A percentile compares a stretch with the other conserved stretches of the same genome.
These are phyloP conservation scores for Alternaria solani DNA, from an alignment of 2,329 filamentous ascomycete species.

Conservation along the genomic window DNA sequence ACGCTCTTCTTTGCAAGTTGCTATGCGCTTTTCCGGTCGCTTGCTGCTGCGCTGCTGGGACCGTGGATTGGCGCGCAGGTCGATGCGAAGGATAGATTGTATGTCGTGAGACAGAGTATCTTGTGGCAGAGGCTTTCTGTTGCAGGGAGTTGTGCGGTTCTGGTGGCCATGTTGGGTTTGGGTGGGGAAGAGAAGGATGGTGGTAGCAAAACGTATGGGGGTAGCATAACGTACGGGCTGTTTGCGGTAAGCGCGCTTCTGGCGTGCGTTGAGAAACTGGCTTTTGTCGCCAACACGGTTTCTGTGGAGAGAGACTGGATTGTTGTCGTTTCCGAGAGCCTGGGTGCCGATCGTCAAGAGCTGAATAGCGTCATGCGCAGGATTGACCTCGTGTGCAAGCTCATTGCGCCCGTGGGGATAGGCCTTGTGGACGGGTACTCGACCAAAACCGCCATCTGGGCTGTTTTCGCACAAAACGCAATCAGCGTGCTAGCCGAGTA, in stretches of 20 bases:
- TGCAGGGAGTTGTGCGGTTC: slow-evolving; percentile 42
- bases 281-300: slow-evolving; percentile 70
- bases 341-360: slow-evolving; percentile 42
- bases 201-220: slow-evolving; percentile 32
- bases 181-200: slow-evolving; percentile 12
- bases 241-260: slow-evolving; percentile 57
- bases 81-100: slow-evolving; percentile 59
- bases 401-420: slow-evolving; percentile 62
- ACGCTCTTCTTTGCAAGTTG: slow-evolving; percentile 72
- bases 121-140: slow-evolving; percentile 48
- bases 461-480: slow-evolving; percentile 60
- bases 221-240: slow-evolving; percentile 35
- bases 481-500: slow-evolving; percentile 62
- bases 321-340: slow-evolving; percentile 58
- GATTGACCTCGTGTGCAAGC: slow-evolving; percentile 67
- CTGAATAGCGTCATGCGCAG: slow-evolving; percentile 68
- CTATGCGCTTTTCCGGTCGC: slow-evolving; percentile 71
- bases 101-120: slow-evolving; percentile 53
- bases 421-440: slow-evolving; percentile 60
- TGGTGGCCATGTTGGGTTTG: slow-evolving; percentile 28
- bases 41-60: slow-evolving; percentile 66
- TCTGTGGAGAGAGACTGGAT: slow-evolving; percentile 77
- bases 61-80: slow-evolving; percentile 67
- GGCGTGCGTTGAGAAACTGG: slow-evolving; percentile 74
- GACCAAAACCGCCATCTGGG: slow-evolving; percentile 58